Conservation (phyloP, 108 stramenopile genomes). For the Conticribra guillardii region DNA sequence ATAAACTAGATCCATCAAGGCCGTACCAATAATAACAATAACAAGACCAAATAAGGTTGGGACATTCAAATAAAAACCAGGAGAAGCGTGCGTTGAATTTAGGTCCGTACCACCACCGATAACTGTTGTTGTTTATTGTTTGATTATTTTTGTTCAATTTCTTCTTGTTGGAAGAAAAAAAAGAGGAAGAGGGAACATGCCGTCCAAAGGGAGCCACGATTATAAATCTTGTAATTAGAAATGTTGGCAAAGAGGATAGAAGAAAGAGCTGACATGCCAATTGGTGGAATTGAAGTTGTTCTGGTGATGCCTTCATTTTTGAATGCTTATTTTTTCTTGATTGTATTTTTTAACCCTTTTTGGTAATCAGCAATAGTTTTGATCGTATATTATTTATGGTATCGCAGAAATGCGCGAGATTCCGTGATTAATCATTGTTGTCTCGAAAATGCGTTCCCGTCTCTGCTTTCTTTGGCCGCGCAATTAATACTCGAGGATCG, state of each 20-base stretch:
- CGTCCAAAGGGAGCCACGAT: conserved; percentile 56
- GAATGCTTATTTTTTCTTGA: no score
- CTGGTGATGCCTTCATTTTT: no score
- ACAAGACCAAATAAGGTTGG: conserved; percentile 67
- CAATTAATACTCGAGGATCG: no score
- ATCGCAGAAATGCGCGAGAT: no score
- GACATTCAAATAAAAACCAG: conserved; percentile 82
- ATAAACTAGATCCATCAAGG: conserved; percentile 20
- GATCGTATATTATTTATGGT: no score
- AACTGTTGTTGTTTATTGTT: no score
- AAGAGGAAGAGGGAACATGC: conserved; percentile 26
- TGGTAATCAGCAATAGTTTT: no score
- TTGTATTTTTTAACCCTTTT: no score
- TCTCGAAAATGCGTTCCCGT: no score
- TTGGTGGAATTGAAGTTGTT: conserved; percentile 26
- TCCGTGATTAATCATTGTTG: no score
- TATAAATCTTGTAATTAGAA: conserved; percentile 32
- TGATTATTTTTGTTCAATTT: neutral
- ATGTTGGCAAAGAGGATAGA: conserved; percentile 41
- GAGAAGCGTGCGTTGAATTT: conserved; percentile 43
- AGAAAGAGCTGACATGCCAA: conserved; percentile 33
- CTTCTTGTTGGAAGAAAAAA: conserved; percentile 3
- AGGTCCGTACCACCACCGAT: conserved; percentile 62
- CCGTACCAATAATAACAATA: conserved; percentile 34
- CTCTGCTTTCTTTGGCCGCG: no score